Evolutionary conservation across 2,329 filamentous ascomycete genomes (phyloP), one percentile per base, ranked within the genome.

Genomic region (Aspergillus phoenicis): DNA sequence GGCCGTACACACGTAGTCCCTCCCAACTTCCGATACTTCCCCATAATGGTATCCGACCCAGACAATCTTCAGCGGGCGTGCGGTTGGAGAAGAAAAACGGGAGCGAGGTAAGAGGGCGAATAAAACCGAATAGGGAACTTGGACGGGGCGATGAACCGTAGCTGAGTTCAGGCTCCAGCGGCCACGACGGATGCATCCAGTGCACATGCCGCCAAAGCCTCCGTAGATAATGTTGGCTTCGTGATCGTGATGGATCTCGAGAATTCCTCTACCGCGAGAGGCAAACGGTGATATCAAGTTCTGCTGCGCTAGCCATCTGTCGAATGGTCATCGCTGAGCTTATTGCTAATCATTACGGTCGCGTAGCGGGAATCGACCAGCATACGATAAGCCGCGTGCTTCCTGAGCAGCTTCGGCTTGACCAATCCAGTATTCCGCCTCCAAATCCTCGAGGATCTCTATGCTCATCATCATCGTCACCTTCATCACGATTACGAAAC

Each of bases 301-400:
- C 41, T 24, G 41, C 41, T 36, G 33, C 13, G 33, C 33, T 20
- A 24, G 15, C 45, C 45, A 24, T 15, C 45, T 30, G 24, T 49
- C 45, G 47, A 51, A 30, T 51, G 47, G 47, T 51, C 47, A 51
- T 51, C n/a, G 47, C 47, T 17, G 47, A 51, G 47, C 47, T 51
- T 51, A 51, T 51, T 51, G 24, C n/a, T 17, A 17, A 28, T 51
- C 26, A 30, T 33, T 51, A 51, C 47, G 47, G 47, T 51, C 47
- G 47, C 47, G 47, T 13, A n/a, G 7, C 26, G 24, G 22, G 8
- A 8, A 20, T 51, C 26, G n/a, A n/a, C 47, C 47, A 51, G 26
- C 28, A 33, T 5, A 28, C 47, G 26, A 51, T 11, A 30, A 51
- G 26, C 47, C 47, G 45, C 45, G 22, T 26, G 45, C 45, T 26